Conservation (phyloP, 768 basidiomycete genomes). For the Boletus rubescentipes region DNA sequence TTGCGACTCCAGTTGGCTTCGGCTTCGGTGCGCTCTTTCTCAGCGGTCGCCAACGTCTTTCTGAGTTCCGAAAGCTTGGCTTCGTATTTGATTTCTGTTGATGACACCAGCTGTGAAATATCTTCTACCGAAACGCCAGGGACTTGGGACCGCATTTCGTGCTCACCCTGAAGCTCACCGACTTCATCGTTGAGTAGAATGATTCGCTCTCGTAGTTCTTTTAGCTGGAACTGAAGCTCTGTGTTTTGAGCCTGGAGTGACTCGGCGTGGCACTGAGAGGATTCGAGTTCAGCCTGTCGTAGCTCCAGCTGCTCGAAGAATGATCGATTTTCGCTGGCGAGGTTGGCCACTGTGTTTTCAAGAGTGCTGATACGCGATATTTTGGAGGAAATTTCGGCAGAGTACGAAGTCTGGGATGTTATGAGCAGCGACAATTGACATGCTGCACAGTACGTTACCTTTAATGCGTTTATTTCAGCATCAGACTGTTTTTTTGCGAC, state of each 20-base stretch:
- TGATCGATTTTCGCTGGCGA: constrained; percentile 71
- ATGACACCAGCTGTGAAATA: constrained; percentile 68
- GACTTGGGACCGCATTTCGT: constrained; percentile 43
- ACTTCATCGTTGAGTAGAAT: constrained; percentile 72
- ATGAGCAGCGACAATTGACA: constrained; percentile 10
- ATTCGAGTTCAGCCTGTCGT: constrained; percentile 89
- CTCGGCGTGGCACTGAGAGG: constrained; percentile 72
- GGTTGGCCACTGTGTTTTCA: constrained; percentile 65
- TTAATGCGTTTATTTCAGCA: constrained; percentile 67
- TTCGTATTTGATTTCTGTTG: constrained; percentile 77
- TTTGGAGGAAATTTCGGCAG: constrained; percentile 63
- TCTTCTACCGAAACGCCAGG: constrained; percentile 57
- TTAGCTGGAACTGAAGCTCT: constrained; percentile 84
- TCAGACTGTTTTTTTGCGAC: constrained; percentile 71
- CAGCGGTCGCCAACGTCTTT: constrained; percentile 57
- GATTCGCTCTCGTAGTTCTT: constrained; percentile 74
- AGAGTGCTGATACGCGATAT: constrained; percentile 64
- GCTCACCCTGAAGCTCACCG: constrained; percentile 59
- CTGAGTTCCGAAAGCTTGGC: constrained; percentile 70
- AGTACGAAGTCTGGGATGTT: constrained; percentile 55
- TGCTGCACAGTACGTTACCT: constrained; percentile 45
- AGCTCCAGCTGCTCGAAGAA: constrained; percentile 87
- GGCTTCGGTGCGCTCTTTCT: constrained; percentile 82
- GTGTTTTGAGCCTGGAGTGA: constrained; percentile 73
- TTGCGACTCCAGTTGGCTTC: constrained; percentile 91